A percentile compares a stretch with the other conserved stretches of the same genome.
phyloP scores from a whole-genome alignment of 768 basidiomycete species.

The Lanmaoa rubissima region DNA sequence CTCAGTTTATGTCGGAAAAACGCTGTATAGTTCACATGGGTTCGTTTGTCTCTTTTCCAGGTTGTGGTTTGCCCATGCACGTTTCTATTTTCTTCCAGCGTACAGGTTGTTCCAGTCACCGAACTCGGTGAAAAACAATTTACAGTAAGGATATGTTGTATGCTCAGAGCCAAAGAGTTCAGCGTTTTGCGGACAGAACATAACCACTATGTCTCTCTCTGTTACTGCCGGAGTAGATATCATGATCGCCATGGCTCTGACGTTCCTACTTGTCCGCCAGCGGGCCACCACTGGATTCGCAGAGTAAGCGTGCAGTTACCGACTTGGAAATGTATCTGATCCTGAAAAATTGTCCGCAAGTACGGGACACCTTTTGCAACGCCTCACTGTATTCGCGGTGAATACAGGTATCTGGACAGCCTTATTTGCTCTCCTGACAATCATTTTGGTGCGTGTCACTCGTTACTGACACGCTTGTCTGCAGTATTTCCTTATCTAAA shows the following conservation, averaged over 20 bases:
- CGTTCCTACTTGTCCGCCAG: neutral
- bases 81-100: neutral
- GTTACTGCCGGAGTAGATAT: neutral
- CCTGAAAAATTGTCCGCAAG: neutral
- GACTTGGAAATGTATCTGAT: neutral
- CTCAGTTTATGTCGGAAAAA: neutral
- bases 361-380: slow-evolving; percentile 6
- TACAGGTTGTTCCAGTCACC: neutral
- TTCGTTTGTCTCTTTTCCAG: neutral
- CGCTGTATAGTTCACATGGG: neutral
- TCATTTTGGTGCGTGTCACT: slow-evolving; percentile 43
- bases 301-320: neutral
- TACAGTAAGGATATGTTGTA: neutral
- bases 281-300: neutral
- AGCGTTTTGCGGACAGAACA: neutral
- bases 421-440: slow-evolving; percentile 41
- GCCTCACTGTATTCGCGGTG: slow-evolving; percentile 6
- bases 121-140: neutral
- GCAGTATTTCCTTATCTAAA: too few relatives aligned
- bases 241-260: slow-evolving; percentile 3
- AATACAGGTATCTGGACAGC: slow-evolving; percentile 46
- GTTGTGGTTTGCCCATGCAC: neutral
- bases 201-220: neutral
- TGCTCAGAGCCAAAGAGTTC: neutral
- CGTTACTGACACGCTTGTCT: neutral